These are phyloP conservation scores for Adansonia rubrostipa DNA, from an alignment of 441 rosid species.

Conservation along the genomic window DNA sequence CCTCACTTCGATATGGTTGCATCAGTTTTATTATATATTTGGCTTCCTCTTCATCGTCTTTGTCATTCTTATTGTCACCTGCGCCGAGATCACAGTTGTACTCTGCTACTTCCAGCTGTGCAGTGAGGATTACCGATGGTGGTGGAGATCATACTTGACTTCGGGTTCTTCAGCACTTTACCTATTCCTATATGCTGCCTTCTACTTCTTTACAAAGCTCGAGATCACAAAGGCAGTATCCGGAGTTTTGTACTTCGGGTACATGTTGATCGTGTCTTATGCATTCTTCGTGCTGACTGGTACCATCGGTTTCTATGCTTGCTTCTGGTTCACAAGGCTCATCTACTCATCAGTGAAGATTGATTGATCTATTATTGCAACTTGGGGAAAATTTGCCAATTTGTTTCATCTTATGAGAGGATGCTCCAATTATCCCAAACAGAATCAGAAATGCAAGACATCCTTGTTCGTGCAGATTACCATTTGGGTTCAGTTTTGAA, in stretches of 20 bases:
- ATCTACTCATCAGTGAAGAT: slow-evolving; percentile 91
- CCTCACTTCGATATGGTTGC: slow-evolving; percentile 89
- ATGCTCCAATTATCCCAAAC: slow-evolving; percentile 11
- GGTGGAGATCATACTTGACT: slow-evolving; percentile 96
- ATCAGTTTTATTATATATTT: slow-evolving; percentile 93
- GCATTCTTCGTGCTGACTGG: slow-evolving; percentile 65
- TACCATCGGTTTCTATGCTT: slow-evolving; percentile 62
- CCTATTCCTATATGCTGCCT: slow-evolving; percentile 83
- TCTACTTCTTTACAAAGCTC: slow-evolving; percentile 92
- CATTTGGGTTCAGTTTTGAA: slow-evolving; percentile 37
- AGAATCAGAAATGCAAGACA: slow-evolving; percentile 18
- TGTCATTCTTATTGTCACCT: slow-evolving; percentile 72
- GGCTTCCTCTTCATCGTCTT: slow-evolving; percentile 93
- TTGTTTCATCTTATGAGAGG: slow-evolving; percentile 10
- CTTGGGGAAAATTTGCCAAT: slow-evolving; percentile 1
- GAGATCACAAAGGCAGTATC: slow-evolving; percentile 88
- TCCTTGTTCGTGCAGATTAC: background rate
- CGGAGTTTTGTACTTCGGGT: slow-evolving; percentile 80
- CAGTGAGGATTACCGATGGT: slow-evolving; percentile 92
- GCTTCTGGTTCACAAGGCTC: slow-evolving; percentile 92
- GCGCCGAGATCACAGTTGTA: slow-evolving; percentile 90
- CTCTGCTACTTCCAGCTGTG: slow-evolving; percentile 94
- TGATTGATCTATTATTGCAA: slow-evolving; percentile 39
- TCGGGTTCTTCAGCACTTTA: slow-evolving; percentile 89
- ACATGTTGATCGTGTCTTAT: slow-evolving; percentile 79